These are phyloP conservation scores for Cryptosporidium muris DNA, from an alignment of 169 alveolate species.

Conservation along the genomic window DNA sequence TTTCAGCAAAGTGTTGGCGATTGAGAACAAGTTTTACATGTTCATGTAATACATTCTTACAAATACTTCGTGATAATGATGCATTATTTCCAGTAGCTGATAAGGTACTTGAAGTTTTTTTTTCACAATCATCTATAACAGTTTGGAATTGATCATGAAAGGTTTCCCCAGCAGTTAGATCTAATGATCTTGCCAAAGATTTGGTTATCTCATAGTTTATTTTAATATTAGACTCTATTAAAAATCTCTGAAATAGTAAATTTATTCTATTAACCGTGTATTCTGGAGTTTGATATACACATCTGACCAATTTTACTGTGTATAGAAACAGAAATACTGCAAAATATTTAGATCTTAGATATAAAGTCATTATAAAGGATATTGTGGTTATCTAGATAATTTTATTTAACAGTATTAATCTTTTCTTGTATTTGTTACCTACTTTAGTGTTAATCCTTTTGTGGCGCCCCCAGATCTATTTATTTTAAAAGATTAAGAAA, in stretches of 20 bases:
- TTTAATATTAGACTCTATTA: not conserved
- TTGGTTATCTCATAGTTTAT: not conserved
- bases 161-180: slow-evolving; percentile 2
- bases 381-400: no score
- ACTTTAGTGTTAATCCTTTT: no score
- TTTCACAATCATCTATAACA: slow-evolving; percentile 21
- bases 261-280: slow-evolving; percentile 26
- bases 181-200: not conserved
- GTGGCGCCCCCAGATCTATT: no score
- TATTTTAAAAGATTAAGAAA: no score
- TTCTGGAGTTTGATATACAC: not conserved
- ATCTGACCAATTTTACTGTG: no score
- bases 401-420: no score
- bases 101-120: not conserved
- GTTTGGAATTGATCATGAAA: not conserved
- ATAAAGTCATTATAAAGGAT: no score
- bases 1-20: slow-evolving; percentile 65
- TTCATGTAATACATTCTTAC: slow-evolving; percentile 25
- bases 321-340: no score
- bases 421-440: no score
- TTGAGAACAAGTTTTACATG: slow-evolving; percentile 33
- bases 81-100: not conserved
- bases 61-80: not conserved
- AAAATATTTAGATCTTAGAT: no score
- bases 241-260: slow-evolving; percentile 5